These are phyloP conservation scores for Fomitopsis palustris DNA, from an alignment of 1,284 basidiomycete species.

Conservation along the genomic window DNA sequence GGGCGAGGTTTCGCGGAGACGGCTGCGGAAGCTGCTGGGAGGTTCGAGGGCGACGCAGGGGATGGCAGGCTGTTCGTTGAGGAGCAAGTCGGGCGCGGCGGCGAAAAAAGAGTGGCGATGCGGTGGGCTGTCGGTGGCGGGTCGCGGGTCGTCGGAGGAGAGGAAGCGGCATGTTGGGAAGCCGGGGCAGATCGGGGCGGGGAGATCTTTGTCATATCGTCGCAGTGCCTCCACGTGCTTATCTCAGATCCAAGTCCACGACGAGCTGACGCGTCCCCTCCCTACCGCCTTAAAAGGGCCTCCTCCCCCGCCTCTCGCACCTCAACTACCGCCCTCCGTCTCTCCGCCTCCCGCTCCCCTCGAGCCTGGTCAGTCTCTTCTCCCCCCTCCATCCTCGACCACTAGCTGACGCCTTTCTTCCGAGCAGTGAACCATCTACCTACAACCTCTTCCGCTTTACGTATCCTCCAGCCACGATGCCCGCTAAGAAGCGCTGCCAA, in stretches of 20 bases:
- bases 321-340: slow-evolving; percentile 13
- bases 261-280: slow-evolving; percentile 38
- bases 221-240: slow-evolving; percentile 26
- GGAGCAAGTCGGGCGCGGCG: neutral
- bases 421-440: slow-evolving; percentile 4
- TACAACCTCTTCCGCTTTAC: neutral
- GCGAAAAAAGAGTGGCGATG: neutral
- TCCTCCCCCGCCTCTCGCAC: slow-evolving; percentile 14
- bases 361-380: slow-evolving; percentile 9
- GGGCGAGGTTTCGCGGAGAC: too few species aligned
- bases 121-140: slow-evolving; percentile 2
- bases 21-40: neutral
- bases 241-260: slow-evolving; percentile 30
- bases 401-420: neutral
- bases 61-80: neutral
- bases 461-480: slow-evolving; percentile 43
- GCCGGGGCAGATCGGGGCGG: slow-evolving; percentile 20
- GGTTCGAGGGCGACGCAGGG: neutral
- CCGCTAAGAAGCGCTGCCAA: slow-evolving; percentile 83
- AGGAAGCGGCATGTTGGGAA: slow-evolving; percentile 10
- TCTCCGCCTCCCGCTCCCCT: slow-evolving; percentile 12
- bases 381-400: neutral
- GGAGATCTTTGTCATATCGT: slow-evolving; percentile 18
- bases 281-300: slow-evolving; percentile 26
- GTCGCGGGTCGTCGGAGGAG: slow-evolving; percentile 3